These are phyloP conservation scores for Calonectria hawksworthii DNA, from an alignment of 2,329 filamentous ascomycete genomes.

Conservation along the genomic window DNA sequence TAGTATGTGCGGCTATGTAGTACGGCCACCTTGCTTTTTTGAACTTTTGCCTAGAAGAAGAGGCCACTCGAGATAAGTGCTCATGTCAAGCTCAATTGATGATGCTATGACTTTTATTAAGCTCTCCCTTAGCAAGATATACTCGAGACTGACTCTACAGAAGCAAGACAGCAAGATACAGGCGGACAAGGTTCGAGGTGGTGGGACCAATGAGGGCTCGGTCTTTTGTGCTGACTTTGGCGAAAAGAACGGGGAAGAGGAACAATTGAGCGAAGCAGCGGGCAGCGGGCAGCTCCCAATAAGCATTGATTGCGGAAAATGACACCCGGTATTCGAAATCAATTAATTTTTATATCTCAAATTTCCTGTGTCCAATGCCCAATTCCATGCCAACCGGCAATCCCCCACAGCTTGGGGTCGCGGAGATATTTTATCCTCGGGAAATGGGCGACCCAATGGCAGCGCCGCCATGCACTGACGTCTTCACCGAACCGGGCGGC, in stretches of 20 bases:
- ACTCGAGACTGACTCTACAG: not conserved
- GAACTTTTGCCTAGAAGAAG: not conserved
- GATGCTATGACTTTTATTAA: not conserved
- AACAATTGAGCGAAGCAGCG: conserved; percentile 2
- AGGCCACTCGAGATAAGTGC: not conserved
- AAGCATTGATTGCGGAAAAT: not conserved
- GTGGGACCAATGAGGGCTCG: conserved; percentile 38
- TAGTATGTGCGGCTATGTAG: not conserved
- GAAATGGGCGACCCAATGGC: conserved; percentile 29
- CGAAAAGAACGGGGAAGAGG: not conserved
- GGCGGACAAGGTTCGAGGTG: conserved; percentile 1
- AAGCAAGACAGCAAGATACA: not conserved
- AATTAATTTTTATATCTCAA: not conserved
- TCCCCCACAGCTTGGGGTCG: not conserved
- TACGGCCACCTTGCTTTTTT: not conserved
- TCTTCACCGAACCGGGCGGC: conserved; percentile 6
- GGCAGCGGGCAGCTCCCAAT: not conserved
- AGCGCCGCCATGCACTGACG: conserved; percentile 32
- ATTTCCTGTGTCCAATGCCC: too few relatives aligned
- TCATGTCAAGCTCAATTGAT: not conserved
- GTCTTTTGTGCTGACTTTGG: conserved; percentile 43
- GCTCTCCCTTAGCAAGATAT: not conserved
- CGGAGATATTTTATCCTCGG: conserved; percentile 32
- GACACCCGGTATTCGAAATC: not conserved
- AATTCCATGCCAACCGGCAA: not conserved